Percentiles rank a stretch among this genome's conserved stretches.
Evolutionary conservation across 768 basidiomycete species (phyloP).

Genomic region (Xerocomellus amylosporus): DNA sequence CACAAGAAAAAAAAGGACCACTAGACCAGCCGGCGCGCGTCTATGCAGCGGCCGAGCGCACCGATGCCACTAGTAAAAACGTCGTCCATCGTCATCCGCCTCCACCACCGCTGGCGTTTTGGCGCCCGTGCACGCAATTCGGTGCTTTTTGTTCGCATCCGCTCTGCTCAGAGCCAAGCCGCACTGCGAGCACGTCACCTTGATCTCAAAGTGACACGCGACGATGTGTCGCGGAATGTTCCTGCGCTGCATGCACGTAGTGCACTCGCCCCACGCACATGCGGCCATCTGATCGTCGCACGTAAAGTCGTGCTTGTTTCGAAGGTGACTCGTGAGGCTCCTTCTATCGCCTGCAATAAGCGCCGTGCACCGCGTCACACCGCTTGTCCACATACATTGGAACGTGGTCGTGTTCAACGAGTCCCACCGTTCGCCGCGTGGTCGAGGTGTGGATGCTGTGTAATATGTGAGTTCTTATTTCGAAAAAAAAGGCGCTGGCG

Average conservation of each 20-base stretch:
- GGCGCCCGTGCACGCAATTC: slow-evolving; percentile 7
- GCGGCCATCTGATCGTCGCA: slow-evolving; percentile 11
- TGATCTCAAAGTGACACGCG: slow-evolving; percentile 24
- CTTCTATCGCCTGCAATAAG: slow-evolving; percentile 17
- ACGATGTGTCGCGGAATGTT: slow-evolving; percentile 28
- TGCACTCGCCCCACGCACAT: slow-evolving; percentile 22
- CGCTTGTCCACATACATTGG: slow-evolving; percentile 19
- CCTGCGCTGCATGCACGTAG: slow-evolving; percentile 19
- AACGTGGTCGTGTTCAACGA: slow-evolving; percentile 8
- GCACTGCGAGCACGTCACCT: slow-evolving; percentile 16
- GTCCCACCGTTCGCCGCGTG: slow-evolving; percentile 12
- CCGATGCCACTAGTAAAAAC: slow-evolving; percentile 16
- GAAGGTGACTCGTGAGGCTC: slow-evolving; percentile 21
- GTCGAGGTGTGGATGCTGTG: slow-evolving; percentile 7
- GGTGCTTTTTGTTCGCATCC: slow-evolving; percentile 27
- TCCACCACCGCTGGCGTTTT: background rate
- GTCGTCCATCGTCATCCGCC: background rate
- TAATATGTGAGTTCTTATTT: slow-evolving; percentile 4
- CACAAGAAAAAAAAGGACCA: background rate
- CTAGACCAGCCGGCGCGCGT: background rate
- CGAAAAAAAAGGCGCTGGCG: too few species aligned
- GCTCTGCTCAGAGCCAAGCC: slow-evolving; percentile 18
- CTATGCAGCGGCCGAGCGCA: background rate
- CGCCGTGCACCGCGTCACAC: slow-evolving; percentile 11
- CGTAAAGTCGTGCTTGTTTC: slow-evolving; percentile 18